Conservation (phyloP, 495 filamentous ascomycete species). For the Bathelium albidoporum region DNA sequence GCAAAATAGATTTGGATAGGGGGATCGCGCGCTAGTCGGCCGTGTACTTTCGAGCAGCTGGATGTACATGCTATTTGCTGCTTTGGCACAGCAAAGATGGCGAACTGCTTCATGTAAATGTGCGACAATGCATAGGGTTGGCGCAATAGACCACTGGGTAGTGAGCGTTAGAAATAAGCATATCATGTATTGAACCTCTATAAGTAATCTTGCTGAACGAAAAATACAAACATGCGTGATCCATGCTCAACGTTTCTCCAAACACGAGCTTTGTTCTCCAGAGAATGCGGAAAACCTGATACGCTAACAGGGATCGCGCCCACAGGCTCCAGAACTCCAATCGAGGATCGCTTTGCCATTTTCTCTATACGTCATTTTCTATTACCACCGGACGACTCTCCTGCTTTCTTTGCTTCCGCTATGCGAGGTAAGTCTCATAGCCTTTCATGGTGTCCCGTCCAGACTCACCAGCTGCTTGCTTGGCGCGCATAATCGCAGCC, state of each 20-base stretch:
- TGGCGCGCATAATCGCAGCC: slow-evolving; percentile 79
- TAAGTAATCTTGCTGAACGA: neutral
- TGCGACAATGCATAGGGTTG: neutral
- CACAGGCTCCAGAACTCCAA: neutral
- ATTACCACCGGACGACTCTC: neutral
- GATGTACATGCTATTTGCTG: slow-evolving; percentile 3
- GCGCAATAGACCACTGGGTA: neutral
- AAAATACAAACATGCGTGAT: neutral
- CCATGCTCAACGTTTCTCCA: neutral
- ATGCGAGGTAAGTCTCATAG: neutral
- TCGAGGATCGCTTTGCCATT: neutral
- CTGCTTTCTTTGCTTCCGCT: slow-evolving; percentile 1
- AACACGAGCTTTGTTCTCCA: neutral
- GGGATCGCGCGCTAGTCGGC: neutral
- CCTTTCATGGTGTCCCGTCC: neutral
- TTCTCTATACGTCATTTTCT: neutral
- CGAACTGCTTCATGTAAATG: slow-evolving; percentile 5
- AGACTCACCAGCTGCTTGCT: slow-evolving; percentile 68
- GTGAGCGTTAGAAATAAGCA: neutral
- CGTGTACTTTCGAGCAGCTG: neutral
- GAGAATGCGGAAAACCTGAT: no score
- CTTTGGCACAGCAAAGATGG: slow-evolving; percentile 3
- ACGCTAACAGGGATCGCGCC: neutral
- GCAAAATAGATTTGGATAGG: neutral
- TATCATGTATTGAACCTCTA: neutral